A percentile compares a stretch with the other conserved stretches of the same genome.
Evolutionary conservation across 106 monocot species (phyloP).

Genomic region (Hemerocallis citrina): DNA sequence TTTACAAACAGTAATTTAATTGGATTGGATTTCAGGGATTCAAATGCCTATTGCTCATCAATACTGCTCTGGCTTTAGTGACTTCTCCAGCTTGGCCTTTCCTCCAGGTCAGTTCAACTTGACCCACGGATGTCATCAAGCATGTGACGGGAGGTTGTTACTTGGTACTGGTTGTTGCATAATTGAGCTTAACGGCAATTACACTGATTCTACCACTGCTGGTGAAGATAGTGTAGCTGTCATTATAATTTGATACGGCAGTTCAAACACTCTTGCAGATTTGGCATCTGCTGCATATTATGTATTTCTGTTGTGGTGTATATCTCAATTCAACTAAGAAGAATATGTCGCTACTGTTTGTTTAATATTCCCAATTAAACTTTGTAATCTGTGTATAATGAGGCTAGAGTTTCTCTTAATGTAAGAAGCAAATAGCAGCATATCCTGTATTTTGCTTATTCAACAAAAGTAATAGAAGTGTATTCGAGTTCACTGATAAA

Average conservation of each 20-base stretch:
- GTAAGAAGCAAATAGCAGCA: too few species aligned
- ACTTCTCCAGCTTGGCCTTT: neutral
- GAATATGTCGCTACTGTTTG: neutral
- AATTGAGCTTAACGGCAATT: neutral
- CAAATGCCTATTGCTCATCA: neutral
- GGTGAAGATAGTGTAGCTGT: neutral
- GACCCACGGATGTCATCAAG: neutral
- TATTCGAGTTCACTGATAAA: too few species aligned
- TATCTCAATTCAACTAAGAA: neutral
- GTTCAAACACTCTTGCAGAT: neutral
- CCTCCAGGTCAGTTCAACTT: slow-evolving; percentile 4
- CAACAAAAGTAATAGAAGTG: too few species aligned
- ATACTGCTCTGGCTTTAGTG: neutral
- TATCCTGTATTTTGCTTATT: too few species aligned
- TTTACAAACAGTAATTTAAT: neutral
- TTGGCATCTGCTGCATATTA: neutral
- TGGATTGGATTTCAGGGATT: neutral
- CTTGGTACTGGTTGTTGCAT: neutral
- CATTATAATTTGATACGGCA: neutral
- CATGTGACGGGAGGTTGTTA: too few species aligned
- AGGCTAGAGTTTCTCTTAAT: neutral
- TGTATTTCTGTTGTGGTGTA: neutral
- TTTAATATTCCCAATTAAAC: neutral
- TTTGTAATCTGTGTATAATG: neutral
- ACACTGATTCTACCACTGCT: neutral